Percentiles rank a stretch among this genome's conserved stretches.
phyloP scores from a whole-genome alignment of 179 eudicot genomes.

The Beta corolliflora region DNA sequence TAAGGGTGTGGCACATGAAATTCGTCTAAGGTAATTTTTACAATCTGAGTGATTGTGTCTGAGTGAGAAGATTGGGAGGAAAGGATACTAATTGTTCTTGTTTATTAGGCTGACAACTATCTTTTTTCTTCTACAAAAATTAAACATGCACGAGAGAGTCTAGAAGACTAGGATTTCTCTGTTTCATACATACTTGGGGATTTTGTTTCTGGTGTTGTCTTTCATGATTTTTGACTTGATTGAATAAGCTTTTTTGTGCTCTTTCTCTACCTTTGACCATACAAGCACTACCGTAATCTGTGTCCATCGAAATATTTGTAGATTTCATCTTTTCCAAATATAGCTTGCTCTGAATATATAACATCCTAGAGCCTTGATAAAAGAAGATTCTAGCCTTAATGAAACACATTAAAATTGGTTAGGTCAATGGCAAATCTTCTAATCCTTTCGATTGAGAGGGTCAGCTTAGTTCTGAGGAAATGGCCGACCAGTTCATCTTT shows the following conservation, averaged over 20 bases:
- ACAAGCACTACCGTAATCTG: no score
- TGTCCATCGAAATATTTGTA: no score
- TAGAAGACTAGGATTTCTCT: background rate
- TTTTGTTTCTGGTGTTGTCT: background rate
- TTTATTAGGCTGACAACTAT: background rate
- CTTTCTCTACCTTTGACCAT: background rate
- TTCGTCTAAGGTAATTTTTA: slow-evolving; percentile 20
- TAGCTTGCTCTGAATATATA: no score
- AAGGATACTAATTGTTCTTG: background rate
- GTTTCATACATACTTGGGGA: background rate
- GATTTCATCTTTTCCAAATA: no score
- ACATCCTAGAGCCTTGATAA: no score
- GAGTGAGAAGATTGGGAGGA: background rate
- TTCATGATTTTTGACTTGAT: background rate
- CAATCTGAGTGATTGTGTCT: no score
- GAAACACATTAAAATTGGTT: no score
- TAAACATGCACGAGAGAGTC: background rate
- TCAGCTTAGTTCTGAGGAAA: no score
- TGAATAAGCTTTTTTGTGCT: background rate
- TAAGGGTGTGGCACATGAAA: slow-evolving; percentile 22
- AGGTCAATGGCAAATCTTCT: no score
- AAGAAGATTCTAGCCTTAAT: no score
- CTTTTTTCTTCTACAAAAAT: background rate
- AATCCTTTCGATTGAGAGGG: no score
- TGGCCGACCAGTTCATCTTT: no score